Evolutionary conservation across 2,329 filamentous ascomycete species (phyloP).

Genomic region (Cladosporium sp.): DNA sequence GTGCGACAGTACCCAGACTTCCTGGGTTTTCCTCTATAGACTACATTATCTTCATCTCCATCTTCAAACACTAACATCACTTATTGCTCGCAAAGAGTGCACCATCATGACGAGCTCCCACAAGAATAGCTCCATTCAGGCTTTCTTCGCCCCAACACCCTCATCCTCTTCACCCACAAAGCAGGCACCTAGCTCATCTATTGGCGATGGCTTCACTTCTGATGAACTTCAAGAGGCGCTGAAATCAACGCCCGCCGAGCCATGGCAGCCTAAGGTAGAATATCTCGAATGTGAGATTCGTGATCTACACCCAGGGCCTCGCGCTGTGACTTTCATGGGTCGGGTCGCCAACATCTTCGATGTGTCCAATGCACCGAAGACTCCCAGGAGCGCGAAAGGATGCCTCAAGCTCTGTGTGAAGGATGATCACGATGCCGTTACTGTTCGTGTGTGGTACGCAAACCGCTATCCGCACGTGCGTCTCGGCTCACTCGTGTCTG

Average conservation of each 20-base stretch:
- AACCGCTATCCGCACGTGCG: conserved; percentile 42
- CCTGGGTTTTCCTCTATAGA: neutral
- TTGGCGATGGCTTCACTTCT: conserved; percentile 52
- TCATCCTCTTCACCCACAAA: conserved; percentile 22
- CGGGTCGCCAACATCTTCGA: conserved; percentile 55
- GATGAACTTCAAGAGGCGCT: conserved; percentile 36
- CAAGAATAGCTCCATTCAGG: conserved; percentile 37
- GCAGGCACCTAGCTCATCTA: conserved; percentile 14
- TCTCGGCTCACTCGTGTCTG: conserved; percentile 52
- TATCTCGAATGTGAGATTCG: conserved; percentile 45
- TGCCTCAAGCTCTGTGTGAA: conserved; percentile 54
- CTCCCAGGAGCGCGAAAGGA: conserved; percentile 44
- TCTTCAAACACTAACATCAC: neutral
- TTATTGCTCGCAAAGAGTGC: neutral
- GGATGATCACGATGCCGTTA: conserved; percentile 53
- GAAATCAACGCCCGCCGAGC: conserved; percentile 17
- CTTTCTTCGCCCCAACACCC: conserved; percentile 34
- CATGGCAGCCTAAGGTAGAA: conserved; percentile 48
- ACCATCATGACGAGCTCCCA: conserved; percentile 4
- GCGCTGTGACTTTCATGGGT: conserved; percentile 50
- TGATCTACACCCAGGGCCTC: conserved; percentile 47
- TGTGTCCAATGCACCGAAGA: conserved; percentile 39
- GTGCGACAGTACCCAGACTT: neutral
- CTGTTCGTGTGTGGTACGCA: conserved; percentile 40
- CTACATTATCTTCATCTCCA: neutral